Base-by-base conservation (phyloP, 2,329 filamentous ascomycete species). In the Keithomyces neogunnii region DNA sequence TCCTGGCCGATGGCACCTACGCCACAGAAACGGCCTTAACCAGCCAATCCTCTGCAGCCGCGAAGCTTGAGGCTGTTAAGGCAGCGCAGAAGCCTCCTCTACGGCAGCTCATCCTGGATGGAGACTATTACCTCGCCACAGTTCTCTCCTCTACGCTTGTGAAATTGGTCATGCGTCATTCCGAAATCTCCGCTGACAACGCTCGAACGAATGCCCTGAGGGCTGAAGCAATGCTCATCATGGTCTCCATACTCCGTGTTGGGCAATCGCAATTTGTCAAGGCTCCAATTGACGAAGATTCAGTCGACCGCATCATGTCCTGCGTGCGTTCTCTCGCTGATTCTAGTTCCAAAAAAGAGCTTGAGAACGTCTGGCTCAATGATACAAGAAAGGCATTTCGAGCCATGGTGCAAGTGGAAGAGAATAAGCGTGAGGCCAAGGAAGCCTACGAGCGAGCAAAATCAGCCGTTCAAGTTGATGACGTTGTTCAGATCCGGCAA, bases 261-360 rank as follows among this genome's bases (percentile, higher is more conserved):
- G 93, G 93, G 40, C 93, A 99, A 71, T 97, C 92, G n/a, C 89
- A 96, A 57, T 99, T 99, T 60, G 93, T 95, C 64, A 97, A 97
- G 74, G 87, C 89, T 1, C 88, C 90, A 2, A 97, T 99, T 57
- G 93, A 99, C 56, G 93, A 99, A 67, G 93, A 99, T 67, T 96
- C 93, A 0, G 82, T 97, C n/a, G 93, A 99, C 68, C 85, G 93
- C 61, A 92, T 99, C 67, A 97, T 99, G 93, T 90, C 89, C 39
- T 97, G 92, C 65, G 89, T 99, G 33, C 85, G 92, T 55, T 93
- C 90, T 6, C 77, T 99, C 31, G 88, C 91, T 4, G 91, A 97
- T 63, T 96, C 96, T 64, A 81, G 84, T 11, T 76, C 95, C 65
- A 89, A 88, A 72, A 95, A 93, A 70, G 88, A 95, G 61, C 80